phyloP scores from a whole-genome alignment of 1,284 basidiomycete species.

The Cryptococcus sp. region DNA sequence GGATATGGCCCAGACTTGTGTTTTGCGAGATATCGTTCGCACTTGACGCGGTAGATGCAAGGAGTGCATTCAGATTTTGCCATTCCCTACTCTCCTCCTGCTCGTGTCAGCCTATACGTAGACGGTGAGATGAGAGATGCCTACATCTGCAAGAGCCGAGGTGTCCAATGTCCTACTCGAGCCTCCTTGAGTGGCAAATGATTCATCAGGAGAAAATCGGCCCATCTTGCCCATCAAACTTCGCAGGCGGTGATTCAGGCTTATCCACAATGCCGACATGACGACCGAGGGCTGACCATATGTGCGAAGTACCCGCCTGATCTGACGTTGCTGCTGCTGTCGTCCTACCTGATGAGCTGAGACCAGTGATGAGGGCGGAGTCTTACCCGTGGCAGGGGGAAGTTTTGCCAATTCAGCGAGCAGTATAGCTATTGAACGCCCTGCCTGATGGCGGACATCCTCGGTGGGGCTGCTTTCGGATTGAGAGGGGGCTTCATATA shows the following conservation, averaged over 20 bases:
- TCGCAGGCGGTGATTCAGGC: constrained; percentile 11
- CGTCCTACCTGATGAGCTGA: constrained; percentile 19
- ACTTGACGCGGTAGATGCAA: constrained; percentile 57
- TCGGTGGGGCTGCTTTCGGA: background rate
- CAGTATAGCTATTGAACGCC: background rate
- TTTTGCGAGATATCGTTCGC: constrained; percentile 14
- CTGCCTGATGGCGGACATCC: no score
- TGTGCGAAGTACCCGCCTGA: constrained; percentile 27
- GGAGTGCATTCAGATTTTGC: constrained; percentile 79
- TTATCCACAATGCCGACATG: constrained; percentile 5
- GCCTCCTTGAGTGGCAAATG: background rate
- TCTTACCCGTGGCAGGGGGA: constrained; percentile 22
- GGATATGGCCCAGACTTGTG: constrained; percentile 52
- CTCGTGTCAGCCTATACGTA: background rate
- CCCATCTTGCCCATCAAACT: constrained; percentile 38
- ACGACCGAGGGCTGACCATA: background rate
- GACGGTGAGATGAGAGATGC: background rate
- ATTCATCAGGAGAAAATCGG: constrained; percentile 12
- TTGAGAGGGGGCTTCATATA: background rate
- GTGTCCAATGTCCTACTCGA: background rate
- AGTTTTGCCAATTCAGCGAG: constrained; percentile 27
- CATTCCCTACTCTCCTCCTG: constrained; percentile 73
- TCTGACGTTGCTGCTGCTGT: constrained; percentile 40
- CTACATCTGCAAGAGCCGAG: background rate
- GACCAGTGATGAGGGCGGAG: background rate